Evolutionary conservation across 768 basidiomycete genomes (phyloP).

Genomic region (Suillus fuscotomentosus): DNA sequence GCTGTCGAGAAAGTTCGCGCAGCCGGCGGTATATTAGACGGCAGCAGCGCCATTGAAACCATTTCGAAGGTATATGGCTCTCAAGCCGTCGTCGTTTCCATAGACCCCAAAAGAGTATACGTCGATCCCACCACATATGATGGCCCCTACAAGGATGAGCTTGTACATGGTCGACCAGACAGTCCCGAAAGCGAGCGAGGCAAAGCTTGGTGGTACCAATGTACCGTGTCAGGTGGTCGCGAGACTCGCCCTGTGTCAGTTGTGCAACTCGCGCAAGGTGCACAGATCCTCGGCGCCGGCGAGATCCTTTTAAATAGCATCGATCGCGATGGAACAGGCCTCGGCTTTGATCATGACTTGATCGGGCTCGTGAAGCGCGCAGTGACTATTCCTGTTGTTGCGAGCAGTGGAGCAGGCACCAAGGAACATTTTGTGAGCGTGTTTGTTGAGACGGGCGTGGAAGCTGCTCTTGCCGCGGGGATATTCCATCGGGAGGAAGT

Average conservation of each 20-base stretch:
- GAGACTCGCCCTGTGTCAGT: conserved; percentile 82
- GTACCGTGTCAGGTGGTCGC: conserved; percentile 93
- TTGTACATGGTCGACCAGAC: conserved; percentile 46
- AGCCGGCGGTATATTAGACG: conserved; percentile 50
- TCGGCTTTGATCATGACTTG: conserved; percentile 88
- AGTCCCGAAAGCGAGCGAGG: conserved; percentile 56
- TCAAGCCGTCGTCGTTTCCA: conserved; percentile 97
- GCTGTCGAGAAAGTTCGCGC: conserved; percentile 82
- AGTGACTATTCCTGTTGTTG: conserved; percentile 90
- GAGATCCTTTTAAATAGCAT: conserved; percentile 96
- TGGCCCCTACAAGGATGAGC: conserved; percentile 65
- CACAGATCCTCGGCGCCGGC: conserved; percentile 89
- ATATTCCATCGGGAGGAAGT: conserved; percentile 96
- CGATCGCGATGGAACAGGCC: conserved; percentile 91
- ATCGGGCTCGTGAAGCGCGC: conserved; percentile 69
- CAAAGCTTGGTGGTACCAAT: conserved; percentile 98
- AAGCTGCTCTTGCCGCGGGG: conserved; percentile 94
- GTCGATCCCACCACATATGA: conserved; percentile 64
- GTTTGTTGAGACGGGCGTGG: conserved; percentile 75
- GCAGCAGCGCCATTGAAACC: conserved; percentile 86
- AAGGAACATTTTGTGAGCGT: conserved; percentile 84
- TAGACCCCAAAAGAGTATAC: conserved; percentile 89
- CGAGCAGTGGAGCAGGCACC: conserved; percentile 90
- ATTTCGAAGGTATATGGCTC: conserved; percentile 88
- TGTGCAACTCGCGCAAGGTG: conserved; percentile 87